Base-by-base conservation (phyloP, 2,329 filamentous ascomycete species). In the Drechslera avenae region DNA sequence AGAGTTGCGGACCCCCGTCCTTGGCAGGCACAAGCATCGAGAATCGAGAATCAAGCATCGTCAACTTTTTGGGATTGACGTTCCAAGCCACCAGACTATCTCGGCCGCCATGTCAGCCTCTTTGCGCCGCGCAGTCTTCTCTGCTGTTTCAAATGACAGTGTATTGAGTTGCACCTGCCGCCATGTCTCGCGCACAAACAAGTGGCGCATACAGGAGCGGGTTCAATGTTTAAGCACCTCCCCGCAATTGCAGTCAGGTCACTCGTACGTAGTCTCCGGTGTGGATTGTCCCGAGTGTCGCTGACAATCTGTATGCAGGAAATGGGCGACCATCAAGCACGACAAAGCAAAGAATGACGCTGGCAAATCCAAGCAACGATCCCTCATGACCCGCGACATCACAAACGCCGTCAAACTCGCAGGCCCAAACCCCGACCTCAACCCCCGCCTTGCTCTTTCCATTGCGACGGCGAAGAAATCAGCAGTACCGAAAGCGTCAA, bases 291-390 rank as follows among this genome's bases (percentile, higher is more conserved):
- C 14, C 7, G 18, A 40, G 21, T 28, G n/a, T 21, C 13, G 3
- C 17, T 34, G 19, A 37, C 39, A 33, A n/a, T 46, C 19, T 4
- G 8, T 21, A 7, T 4, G 16, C 17, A 96, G 88, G 74, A 89
- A 91, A 72, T 99, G 94, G 94, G 91, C 91, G 50, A 96, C 94
- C 68, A 97, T 97, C 76, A 90, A 88, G 69, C 94, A 97, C 74
- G 91, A 94, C 73, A 99, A 99, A 75, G 91, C 88, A 43, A 90
- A 87, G 55, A 88, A 87, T 50, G 94, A 99, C 73, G 82, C 82
- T 52, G 86, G 87, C 63, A 96, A 92, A 75, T 90, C 86, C 74
- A 82, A 82, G 35, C 81, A 87, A 62, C 86, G 91, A 23, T 83
- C 81, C 39, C 73, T 80, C 36, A 83, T 95, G 63, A 81, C 87